phyloP scores from a whole-genome alignment of 2,329 filamentous ascomycete species.

The Xylariaceae sp. region DNA sequence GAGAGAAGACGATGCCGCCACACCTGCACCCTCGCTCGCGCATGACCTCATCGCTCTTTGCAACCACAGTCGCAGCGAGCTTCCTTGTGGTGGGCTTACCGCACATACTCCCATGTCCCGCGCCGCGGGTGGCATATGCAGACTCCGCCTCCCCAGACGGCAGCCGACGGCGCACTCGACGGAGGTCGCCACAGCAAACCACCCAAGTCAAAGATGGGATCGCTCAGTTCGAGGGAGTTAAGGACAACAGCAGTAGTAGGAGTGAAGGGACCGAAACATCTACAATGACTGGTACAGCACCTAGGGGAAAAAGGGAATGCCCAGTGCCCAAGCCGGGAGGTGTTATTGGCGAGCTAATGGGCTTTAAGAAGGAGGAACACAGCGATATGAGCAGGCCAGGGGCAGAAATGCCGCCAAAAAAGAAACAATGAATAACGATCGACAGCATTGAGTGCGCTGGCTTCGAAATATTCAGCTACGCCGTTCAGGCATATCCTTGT shows the following conservation, averaged over 20 bases:
- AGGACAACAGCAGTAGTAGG: slow-evolving; percentile 19
- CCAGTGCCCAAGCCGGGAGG: slow-evolving; percentile 91
- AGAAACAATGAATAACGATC: slow-evolving; percentile 1
- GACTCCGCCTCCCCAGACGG: slow-evolving; percentile 61
- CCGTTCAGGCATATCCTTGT: slow-evolving; percentile 8
- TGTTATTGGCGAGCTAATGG: slow-evolving; percentile 75
- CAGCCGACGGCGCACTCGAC: slow-evolving; percentile 32
- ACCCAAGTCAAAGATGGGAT: slow-evolving; percentile 54
- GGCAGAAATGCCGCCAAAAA: not conserved
- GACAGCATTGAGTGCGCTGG: slow-evolving; percentile 10
- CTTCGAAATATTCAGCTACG: not conserved
- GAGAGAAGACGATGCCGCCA: slow-evolving; percentile 68
- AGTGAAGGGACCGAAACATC: not conserved
- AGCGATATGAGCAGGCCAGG: not conserved
- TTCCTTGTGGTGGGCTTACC: slow-evolving; percentile 93
- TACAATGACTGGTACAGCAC: slow-evolving; percentile 19
- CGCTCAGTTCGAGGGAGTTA: slow-evolving; percentile 50
- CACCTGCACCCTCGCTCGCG: slow-evolving; percentile 93
- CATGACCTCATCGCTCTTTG: slow-evolving; percentile 93
- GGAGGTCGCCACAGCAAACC: slow-evolving; percentile 40
- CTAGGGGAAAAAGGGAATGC: slow-evolving; percentile 72
- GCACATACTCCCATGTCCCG: slow-evolving; percentile 90
- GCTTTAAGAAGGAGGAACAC: slow-evolving; percentile 60
- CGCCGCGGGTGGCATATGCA: slow-evolving; percentile 75
- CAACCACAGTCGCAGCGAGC: slow-evolving; percentile 85